phyloP scores from a whole-genome alignment of 345 rosid species.

The Gossypium stocksii region DNA sequence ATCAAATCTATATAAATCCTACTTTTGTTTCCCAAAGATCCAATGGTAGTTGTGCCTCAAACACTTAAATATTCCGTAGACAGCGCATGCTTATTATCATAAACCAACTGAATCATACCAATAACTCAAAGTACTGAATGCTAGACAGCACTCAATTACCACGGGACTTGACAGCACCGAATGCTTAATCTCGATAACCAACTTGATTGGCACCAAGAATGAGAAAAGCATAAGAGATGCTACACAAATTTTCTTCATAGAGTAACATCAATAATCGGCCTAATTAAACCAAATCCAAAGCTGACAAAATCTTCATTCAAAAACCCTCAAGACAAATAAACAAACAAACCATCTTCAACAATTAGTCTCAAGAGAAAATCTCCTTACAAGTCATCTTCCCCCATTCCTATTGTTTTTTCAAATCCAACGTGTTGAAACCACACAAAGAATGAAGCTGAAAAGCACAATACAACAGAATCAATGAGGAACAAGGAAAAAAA shows the following conservation, averaged over 20 bases:
- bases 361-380: neutral
- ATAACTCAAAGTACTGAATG: neutral
- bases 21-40: neutral
- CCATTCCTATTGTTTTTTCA: neutral
- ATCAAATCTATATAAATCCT: neutral
- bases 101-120: neutral
- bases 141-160: neutral
- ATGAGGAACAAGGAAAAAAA: neutral
- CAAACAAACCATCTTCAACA: neutral
- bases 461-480: constrained; percentile 1
- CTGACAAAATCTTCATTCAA: neutral
- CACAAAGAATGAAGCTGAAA: neutral
- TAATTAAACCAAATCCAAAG: neutral
- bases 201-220: constrained; percentile 4
- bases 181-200: neutral
- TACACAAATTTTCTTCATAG: neutral
- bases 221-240: neutral
- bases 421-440: neutral
- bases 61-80: neutral
- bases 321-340: neutral
- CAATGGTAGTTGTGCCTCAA: neutral
- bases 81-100: neutral
- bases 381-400: constrained; percentile 1
- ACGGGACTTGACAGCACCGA: constrained; percentile 1
- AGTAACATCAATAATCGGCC: neutral